Percentiles rank a stretch among this genome's conserved stretches.
These are phyloP conservation scores for Metarhizium rileyi DNA, from an alignment of 2,329 filamentous ascomycete genomes.

Conservation along the genomic window DNA sequence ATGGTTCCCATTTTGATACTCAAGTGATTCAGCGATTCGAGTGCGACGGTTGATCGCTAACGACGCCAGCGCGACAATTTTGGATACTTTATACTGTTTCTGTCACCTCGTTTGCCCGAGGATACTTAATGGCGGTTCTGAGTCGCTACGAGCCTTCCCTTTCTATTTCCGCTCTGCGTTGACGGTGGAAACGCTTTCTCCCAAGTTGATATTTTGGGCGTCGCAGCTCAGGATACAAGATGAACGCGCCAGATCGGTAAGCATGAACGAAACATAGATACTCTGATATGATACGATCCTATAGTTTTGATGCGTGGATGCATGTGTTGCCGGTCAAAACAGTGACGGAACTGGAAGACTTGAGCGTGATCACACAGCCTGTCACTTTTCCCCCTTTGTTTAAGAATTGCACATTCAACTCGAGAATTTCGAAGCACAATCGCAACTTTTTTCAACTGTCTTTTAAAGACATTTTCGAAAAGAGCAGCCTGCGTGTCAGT, in stretches of 20 bases:
- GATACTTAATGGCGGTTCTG: no score
- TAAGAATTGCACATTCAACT: neutral
- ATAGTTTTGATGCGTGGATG: neutral
- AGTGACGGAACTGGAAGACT: neutral
- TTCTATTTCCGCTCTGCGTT: neutral
- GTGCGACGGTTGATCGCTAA: neutral
- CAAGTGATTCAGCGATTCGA: neutral
- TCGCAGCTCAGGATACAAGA: conserved; percentile 17
- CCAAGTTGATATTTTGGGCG: neutral
- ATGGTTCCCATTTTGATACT: neutral
- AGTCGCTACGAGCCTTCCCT: neutral
- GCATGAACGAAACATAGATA: conserved; percentile 14
- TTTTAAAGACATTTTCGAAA: neutral
- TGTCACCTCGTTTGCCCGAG: neutral
- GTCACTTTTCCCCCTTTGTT: neutral
- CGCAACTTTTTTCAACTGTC: neutral
- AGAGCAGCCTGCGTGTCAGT: neutral
- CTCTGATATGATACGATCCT: neutral
- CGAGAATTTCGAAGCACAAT: neutral
- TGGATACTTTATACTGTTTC: conserved; percentile 1
- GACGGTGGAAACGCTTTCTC: neutral
- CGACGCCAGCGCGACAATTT: neutral
- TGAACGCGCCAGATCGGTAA: conserved; percentile 50
- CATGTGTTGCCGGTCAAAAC: neutral
- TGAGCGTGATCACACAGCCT: neutral